Percentiles rank a stretch among this genome's conserved stretches.
Evolutionary conservation across 257 asterid species (phyloP).

Genomic region (Gynochthodes officinalis): DNA sequence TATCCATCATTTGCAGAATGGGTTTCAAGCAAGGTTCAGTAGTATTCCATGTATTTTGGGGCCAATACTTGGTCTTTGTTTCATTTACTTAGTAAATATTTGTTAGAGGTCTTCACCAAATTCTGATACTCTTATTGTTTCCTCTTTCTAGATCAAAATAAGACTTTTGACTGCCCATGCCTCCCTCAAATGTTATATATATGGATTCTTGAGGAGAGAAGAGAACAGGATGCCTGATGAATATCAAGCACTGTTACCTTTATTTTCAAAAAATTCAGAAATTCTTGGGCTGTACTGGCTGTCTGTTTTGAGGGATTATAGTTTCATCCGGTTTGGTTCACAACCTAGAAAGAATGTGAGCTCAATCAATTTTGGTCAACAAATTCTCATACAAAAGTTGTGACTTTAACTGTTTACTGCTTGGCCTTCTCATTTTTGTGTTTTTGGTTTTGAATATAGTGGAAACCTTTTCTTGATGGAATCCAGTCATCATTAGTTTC

Average conservation of each 20-base stretch:
- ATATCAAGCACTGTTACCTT: constrained; percentile 70
- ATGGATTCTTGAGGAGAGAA: constrained; percentile 66
- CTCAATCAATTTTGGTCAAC: constrained; percentile 18
- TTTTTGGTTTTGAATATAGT: constrained; percentile 51
- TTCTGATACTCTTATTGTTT: constrained; percentile 10
- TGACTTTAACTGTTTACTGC: not conserved
- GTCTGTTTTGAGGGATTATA: constrained; percentile 79
- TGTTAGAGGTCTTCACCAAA: not conserved
- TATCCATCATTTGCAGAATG: constrained; percentile 99
- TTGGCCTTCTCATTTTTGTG: constrained; percentile 20
- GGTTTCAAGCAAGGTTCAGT: constrained; percentile 97
- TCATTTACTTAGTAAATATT: not conserved
- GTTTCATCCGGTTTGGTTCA: constrained; percentile 55
- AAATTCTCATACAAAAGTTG: not conserved
- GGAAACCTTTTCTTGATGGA: constrained; percentile 98
- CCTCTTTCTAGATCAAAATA: constrained; percentile 71
- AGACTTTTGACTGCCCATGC: constrained; percentile 97
- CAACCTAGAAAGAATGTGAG: constrained; percentile 71
- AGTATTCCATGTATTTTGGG: not conserved
- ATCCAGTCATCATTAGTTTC: constrained; percentile 76
- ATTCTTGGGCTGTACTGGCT: constrained; percentile 84
- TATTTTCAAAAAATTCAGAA: constrained; percentile 78
- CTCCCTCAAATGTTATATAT: constrained; percentile 84
- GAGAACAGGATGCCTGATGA: constrained; percentile 69
- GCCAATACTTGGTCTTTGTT: constrained; percentile 1